Evolutionary conservation across 2,329 filamentous ascomycete species (phyloP).

Genomic region (Trichoderma endophyticum): DNA sequence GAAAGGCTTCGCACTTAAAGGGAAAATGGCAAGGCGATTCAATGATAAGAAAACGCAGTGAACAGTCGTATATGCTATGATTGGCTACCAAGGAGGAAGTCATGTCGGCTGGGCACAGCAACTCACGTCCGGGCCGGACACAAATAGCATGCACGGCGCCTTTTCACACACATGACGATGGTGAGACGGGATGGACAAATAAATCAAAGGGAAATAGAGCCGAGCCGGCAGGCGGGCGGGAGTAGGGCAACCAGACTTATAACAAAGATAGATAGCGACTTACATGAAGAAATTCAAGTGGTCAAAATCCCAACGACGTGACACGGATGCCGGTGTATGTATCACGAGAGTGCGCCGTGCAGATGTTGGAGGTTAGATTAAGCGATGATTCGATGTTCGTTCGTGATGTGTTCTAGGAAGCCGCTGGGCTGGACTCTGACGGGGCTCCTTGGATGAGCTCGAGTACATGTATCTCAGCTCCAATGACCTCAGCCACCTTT

Average conservation of each 20-base stretch:
- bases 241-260: neutral
- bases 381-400: slow-evolving; percentile 7
- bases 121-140: neutral
- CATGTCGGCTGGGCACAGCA: neutral
- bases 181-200: neutral
- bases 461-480: neutral
- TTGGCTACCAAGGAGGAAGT: neutral
- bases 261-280: slow-evolving; percentile 5
- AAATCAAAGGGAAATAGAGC: neutral
- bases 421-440: neutral
- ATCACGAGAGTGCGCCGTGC: neutral
- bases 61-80: neutral
- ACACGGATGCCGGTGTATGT: slow-evolving; percentile 1
- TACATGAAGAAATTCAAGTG: slow-evolving; percentile 12
- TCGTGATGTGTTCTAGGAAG: neutral
- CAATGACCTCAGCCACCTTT: neutral
- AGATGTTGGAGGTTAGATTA: slow-evolving; percentile 13
- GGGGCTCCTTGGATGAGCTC: neutral
- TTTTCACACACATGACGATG: slow-evolving; percentile 1
- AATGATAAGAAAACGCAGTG: neutral
- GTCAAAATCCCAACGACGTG: neutral
- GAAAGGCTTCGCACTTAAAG: neutral
- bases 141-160: slow-evolving; percentile 1
- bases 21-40: neutral
- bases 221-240: neutral